phyloP scores from a whole-genome alignment of 306 rosid genomes.

The Rosa lucieae region DNA sequence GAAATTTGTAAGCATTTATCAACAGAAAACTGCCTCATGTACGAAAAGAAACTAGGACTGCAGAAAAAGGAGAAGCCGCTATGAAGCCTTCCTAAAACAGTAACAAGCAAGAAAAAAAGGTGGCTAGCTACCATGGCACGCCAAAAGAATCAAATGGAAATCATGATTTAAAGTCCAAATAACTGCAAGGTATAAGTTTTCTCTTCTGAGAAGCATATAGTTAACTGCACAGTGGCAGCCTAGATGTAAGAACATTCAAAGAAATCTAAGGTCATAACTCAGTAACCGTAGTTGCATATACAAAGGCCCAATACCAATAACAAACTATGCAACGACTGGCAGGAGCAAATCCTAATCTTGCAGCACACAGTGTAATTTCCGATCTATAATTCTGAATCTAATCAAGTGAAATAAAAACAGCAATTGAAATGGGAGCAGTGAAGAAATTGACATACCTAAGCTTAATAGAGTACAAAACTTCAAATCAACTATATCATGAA shows the following conservation, averaged over 20 bases:
- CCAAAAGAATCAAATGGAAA: background rate
- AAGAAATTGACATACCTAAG: too few species aligned
- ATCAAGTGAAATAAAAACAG: background rate
- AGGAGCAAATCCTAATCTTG: too few species aligned
- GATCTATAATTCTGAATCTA: too few species aligned
- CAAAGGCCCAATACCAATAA: too few species aligned
- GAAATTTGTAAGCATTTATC: constrained; percentile 24
- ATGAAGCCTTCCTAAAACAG: background rate
- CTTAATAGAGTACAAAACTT: too few species aligned
- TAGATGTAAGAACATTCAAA: too few species aligned
- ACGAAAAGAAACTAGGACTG: background rate
- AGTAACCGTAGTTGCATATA: too few species aligned
- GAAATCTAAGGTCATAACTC: too few species aligned
- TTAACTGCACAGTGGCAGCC: background rate
- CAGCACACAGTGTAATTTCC: too few species aligned
- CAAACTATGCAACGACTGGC: too few species aligned
- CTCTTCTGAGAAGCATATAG: background rate
- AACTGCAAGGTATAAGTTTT: background rate
- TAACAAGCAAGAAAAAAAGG: background rate
- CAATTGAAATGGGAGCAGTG: background rate
- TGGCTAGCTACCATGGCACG: background rate
- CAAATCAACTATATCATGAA: background rate
- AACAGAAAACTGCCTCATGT: constrained; percentile 2
- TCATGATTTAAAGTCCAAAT: background rate
- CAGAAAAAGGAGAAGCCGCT: background rate